These are phyloP conservation scores for Backusella psychrophila DNA, from an alignment of 192 early-diverging fungal species.

Conservation along the genomic window DNA sequence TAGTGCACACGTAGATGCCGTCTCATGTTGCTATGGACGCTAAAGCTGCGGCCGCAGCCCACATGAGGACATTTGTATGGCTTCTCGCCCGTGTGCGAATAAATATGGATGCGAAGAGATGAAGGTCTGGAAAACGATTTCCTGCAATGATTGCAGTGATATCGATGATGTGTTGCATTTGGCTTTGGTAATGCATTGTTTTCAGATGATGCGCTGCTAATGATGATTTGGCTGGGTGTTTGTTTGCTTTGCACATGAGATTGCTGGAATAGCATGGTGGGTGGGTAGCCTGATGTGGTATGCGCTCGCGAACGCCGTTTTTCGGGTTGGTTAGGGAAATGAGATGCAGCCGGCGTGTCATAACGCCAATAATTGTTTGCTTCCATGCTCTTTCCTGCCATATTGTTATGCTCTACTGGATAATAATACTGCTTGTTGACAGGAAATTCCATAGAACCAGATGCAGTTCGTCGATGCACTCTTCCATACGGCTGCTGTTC, in stretches of 20 bases:
- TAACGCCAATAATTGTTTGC: not conserved
- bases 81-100: constrained; percentile 44
- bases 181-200: not conserved
- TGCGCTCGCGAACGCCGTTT: constrained; percentile 10
- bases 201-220: constrained; percentile 13
- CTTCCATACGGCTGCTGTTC: not conserved
- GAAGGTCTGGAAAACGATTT: constrained; percentile 69
- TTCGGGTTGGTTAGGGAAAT: not conserved
- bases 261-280: constrained; percentile 4
- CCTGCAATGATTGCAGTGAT: constrained; percentile 54
- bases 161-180: constrained; percentile 31
- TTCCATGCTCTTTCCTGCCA: not conserved
- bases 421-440: not conserved
- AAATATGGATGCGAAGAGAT: constrained; percentile 52
- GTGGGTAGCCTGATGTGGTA: constrained; percentile 21
- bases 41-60: constrained; percentile 45
- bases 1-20: constrained; percentile 24
- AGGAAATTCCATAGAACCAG: constrained; percentile 8
- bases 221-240: not conserved
- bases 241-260: constrained; percentile 3
- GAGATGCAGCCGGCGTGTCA: not conserved
- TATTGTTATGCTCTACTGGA: not conserved
- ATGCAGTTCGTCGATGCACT: constrained; percentile 6
- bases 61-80: constrained; percentile 33
- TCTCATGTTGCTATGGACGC: constrained; percentile 67